Conservation (phyloP, 768 basidiomycete species). For the Cyathus striatus region DNA sequence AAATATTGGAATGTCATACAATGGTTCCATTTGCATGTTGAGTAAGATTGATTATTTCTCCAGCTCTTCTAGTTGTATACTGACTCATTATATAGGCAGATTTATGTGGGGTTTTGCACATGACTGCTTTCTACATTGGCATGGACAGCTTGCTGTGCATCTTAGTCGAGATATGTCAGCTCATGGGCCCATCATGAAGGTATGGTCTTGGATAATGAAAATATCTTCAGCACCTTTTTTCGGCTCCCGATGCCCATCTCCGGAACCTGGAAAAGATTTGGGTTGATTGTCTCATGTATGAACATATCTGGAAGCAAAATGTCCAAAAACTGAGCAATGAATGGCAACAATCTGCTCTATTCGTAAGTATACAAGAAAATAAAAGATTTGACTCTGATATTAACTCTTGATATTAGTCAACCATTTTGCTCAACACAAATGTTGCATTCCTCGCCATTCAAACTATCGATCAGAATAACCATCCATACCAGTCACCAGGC, state of each 20-base stretch:
- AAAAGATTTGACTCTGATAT: too few relatives aligned
- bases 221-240: slow-evolving; percentile 40
- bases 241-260: slow-evolving; percentile 41
- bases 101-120: slow-evolving; percentile 33
- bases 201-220: slow-evolving; percentile 31
- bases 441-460: slow-evolving; percentile 58
- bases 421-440: slow-evolving; percentile 54
- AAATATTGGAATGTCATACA: slow-evolving; percentile 14
- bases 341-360: slow-evolving; percentile 47
- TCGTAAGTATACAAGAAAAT: too few relatives aligned
- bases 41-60: slow-evolving; percentile 10
- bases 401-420: too few relatives aligned
- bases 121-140: not conserved
- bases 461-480: slow-evolving; percentile 23
- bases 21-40: slow-evolving; percentile 19
- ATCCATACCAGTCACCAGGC: slow-evolving; percentile 27
- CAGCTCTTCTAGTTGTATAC: not conserved
- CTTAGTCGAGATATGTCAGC: slow-evolving; percentile 40
- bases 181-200: slow-evolving; percentile 14
- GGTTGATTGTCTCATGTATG: slow-evolving; percentile 39
- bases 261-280: slow-evolving; percentile 40
- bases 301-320: slow-evolving; percentile 37
- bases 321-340: slow-evolving; percentile 39
- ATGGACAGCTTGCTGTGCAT: slow-evolving; percentile 23
- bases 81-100: slow-evolving; percentile 22